Percentiles rank a stretch among this genome's conserved stretches.
These are phyloP conservation scores for Pyricularia sp. DNA, from an alignment of 2,329 filamentous ascomycete genomes.

Conservation along the genomic window DNA sequence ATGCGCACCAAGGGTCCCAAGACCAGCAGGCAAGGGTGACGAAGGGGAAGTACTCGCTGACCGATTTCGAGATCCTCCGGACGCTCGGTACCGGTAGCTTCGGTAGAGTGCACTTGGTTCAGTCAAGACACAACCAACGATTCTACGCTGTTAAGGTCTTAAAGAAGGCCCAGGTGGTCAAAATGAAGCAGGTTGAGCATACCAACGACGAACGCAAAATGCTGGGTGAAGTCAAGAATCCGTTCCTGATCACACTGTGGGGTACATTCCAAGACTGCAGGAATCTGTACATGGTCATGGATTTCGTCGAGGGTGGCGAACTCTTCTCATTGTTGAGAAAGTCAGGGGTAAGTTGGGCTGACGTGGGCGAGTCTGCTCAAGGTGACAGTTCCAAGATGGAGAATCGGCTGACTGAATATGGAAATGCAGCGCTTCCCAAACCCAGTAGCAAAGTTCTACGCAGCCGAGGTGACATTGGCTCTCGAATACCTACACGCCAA, in stretches of 20 bases:
- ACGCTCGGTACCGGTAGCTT: slow-evolving; percentile 96
- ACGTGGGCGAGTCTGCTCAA: not conserved
- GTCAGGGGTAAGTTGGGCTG: slow-evolving; percentile 57
- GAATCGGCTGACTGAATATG: slow-evolving; percentile 10
- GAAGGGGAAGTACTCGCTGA: slow-evolving; percentile 93
- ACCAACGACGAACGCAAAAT: slow-evolving; percentile 96
- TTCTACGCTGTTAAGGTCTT: slow-evolving; percentile 98
- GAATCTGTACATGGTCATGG: slow-evolving; percentile 99
- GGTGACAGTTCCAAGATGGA: not conserved
- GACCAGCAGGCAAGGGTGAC: slow-evolving; percentile 53
- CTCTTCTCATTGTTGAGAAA: slow-evolving; percentile 92
- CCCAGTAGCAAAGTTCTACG: slow-evolving; percentile 98
- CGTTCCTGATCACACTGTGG: slow-evolving; percentile 96
- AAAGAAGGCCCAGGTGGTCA: slow-evolving; percentile 97
- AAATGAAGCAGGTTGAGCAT: slow-evolving; percentile 99
- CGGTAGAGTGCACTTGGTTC: slow-evolving; percentile 89
- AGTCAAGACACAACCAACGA: slow-evolving; percentile 95
- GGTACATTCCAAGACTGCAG: slow-evolving; percentile 93
- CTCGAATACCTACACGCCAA: slow-evolving; percentile 91
- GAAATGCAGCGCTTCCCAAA: slow-evolving; percentile 83
- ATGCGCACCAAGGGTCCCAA: slow-evolving; percentile 20
- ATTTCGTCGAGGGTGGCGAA: slow-evolving; percentile 97
- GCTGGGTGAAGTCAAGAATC: slow-evolving; percentile 94
- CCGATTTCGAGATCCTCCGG: slow-evolving; percentile 81
- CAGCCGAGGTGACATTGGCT: slow-evolving; percentile 90